These are phyloP conservation scores for Malbranchea cinnamomea DNA, from an alignment of 2,329 filamentous ascomycete species.

Conservation along the genomic window DNA sequence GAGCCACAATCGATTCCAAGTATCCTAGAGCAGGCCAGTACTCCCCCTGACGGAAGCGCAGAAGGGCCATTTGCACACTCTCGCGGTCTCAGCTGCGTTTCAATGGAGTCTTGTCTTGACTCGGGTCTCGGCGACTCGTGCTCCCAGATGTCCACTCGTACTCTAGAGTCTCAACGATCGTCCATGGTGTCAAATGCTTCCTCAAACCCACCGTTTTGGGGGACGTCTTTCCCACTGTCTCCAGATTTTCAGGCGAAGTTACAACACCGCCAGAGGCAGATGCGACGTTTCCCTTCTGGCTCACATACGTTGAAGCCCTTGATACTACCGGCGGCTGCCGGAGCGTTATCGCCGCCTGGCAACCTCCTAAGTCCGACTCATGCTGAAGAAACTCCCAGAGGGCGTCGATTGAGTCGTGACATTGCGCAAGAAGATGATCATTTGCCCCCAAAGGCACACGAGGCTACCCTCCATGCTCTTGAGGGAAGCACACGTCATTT, in stretches of 20 bases:
- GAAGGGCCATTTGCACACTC: background rate
- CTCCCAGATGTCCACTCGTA: slow-evolving; percentile 7
- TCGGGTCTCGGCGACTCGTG: slow-evolving; percentile 13
- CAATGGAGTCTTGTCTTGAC: background rate
- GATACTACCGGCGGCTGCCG: slow-evolving; percentile 14
- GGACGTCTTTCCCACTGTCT: slow-evolving; percentile 13
- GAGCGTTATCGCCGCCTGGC: slow-evolving; percentile 7
- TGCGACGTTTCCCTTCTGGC: slow-evolving; percentile 22
- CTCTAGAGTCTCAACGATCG: slow-evolving; percentile 13
- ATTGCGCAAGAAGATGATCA: background rate
- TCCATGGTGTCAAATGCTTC: slow-evolving; percentile 14
- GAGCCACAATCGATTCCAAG: slow-evolving; percentile 4
- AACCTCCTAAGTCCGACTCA: background rate
- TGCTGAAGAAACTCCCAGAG: no score
- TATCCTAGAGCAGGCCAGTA: background rate
- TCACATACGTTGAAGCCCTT: slow-evolving; percentile 22
- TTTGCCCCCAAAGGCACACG: no score
- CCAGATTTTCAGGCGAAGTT: slow-evolving; percentile 12
- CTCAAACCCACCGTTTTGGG: slow-evolving; percentile 11
- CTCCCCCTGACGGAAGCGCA: background rate
- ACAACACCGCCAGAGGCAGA: slow-evolving; percentile 14
- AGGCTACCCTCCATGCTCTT: slow-evolving; percentile 19
- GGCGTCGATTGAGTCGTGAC: background rate
- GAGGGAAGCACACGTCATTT: slow-evolving; percentile 16
- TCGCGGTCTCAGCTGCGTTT: background rate